Evolutionary conservation across 2,329 filamentous ascomycete species (phyloP).

Genomic region (Ilyonectria destructans): DNA sequence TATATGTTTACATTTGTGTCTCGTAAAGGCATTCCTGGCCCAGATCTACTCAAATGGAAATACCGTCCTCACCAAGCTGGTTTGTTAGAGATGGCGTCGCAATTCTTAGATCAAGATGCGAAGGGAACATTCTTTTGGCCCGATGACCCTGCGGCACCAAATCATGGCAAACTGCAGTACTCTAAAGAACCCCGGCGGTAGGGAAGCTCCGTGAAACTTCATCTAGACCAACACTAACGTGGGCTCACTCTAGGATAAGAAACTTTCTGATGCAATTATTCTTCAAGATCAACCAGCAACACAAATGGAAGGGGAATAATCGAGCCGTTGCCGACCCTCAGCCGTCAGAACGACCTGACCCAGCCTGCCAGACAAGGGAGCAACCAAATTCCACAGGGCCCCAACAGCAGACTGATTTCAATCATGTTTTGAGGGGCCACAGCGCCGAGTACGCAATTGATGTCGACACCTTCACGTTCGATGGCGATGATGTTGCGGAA

Average conservation of each 20-base stretch:
- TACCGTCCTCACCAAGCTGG: constrained; percentile 34
- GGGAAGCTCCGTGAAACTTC: neutral
- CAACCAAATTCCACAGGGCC: neutral
- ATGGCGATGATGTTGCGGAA: neutral
- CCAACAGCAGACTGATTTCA: neutral
- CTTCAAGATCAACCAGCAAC: constrained; percentile 23
- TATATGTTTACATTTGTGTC: constrained; percentile 33
- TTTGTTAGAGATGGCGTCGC: constrained; percentile 35
- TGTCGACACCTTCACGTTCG: neutral
- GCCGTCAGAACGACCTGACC: neutral
- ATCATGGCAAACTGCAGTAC: constrained; percentile 29
- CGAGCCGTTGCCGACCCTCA: neutral
- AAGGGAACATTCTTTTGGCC: constrained; percentile 44
- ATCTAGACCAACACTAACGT: neutral
- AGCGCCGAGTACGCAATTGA: neutral
- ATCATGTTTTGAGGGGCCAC: neutral
- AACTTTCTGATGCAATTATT: constrained; percentile 18
- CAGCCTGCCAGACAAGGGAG: neutral
- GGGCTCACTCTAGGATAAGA: constrained; percentile 10
- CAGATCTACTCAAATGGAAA: constrained; percentile 34
- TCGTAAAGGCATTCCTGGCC: neutral
- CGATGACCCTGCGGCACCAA: neutral
- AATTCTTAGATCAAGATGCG: constrained; percentile 35
- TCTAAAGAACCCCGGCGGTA: constrained; percentile 31
- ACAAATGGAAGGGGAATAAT: constrained; percentile 16